These are phyloP conservation scores for Arthrobotrys pseudoclavata DNA, from an alignment of 2,329 filamentous ascomycete species.

Conservation along the genomic window DNA sequence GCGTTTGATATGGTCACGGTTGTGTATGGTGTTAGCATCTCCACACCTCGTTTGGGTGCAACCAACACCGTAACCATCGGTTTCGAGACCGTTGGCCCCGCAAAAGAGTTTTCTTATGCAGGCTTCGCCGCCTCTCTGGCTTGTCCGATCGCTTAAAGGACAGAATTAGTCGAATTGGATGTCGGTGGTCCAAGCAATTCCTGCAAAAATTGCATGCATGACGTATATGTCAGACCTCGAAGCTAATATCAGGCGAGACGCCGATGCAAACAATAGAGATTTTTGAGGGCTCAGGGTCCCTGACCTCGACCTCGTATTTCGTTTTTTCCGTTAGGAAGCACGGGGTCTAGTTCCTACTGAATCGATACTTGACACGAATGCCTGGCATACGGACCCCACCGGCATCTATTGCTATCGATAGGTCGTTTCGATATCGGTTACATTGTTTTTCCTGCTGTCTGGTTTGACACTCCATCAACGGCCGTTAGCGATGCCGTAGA, in stretches of 20 bases:
- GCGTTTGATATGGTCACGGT: slow-evolving; percentile 40
- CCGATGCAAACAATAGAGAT: background rate
- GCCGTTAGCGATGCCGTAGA: background rate
- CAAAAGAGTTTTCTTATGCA: slow-evolving; percentile 4
- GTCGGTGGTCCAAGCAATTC: background rate
- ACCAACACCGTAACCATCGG: slow-evolving; percentile 8
- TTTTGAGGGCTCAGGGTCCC: background rate
- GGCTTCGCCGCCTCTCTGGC: slow-evolving; percentile 18
- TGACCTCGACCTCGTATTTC: slow-evolving; percentile 12
- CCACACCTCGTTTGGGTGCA: slow-evolving; percentile 40
- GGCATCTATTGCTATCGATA: slow-evolving; percentile 6
- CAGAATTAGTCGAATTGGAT: slow-evolving; percentile 15
- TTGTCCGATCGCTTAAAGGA: slow-evolving; percentile 10
- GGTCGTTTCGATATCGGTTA: slow-evolving; percentile 11
- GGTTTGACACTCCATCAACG: slow-evolving; percentile 5
- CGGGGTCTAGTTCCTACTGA: background rate
- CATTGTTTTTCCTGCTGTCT: background rate
- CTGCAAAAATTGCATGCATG: background rate
- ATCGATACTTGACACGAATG: slow-evolving; percentile 4
- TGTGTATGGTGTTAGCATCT: slow-evolving; percentile 21
- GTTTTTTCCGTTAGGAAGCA: background rate
- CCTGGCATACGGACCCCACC: background rate
- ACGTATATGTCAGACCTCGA: background rate
- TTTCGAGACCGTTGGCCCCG: slow-evolving; percentile 16
- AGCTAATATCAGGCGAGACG: background rate